Evolutionary conservation across 2,329 filamentous ascomycete genomes (phyloP).

Genomic region (Magnaporthiopsis poae): DNA sequence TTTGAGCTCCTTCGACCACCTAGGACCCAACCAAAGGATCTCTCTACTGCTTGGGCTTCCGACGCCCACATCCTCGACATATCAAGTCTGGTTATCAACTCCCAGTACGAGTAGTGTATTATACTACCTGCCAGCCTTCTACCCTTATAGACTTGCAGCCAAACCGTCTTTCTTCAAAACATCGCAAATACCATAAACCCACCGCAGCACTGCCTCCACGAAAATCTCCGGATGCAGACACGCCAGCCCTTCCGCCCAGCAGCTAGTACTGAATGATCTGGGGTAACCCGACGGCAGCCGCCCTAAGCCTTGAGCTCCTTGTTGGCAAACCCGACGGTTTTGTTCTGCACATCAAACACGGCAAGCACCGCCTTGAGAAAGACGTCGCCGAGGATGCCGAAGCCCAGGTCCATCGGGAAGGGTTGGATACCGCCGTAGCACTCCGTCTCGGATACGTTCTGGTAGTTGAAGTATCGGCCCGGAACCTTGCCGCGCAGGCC

Average conservation of each 20-base stretch:
- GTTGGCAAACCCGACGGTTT: slow-evolving; percentile 36
- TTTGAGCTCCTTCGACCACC: no score
- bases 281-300: neutral
- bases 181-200: neutral
- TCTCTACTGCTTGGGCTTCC: no score
- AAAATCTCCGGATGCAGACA: no score
- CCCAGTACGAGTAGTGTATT: neutral
- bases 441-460: slow-evolving; percentile 39
- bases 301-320: slow-evolving; percentile 25
- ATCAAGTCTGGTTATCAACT: neutral
- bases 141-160: neutral
- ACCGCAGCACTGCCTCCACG: neutral
- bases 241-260: no score
- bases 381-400: slow-evolving; percentile 66
- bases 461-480: slow-evolving; percentile 36
- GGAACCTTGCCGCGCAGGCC: slow-evolving; percentile 39
- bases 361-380: slow-evolving; percentile 71
- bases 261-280: neutral
- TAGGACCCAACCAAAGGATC: no score
- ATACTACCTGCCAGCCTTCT: neutral
- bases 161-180: neutral
- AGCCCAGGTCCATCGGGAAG: slow-evolving; percentile 29
- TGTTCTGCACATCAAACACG: slow-evolving; percentile 52
- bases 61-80: no score
- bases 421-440: slow-evolving; percentile 73